phyloP scores from a whole-genome alignment of 495 filamentous ascomycete species.

The Tuber brumale region DNA sequence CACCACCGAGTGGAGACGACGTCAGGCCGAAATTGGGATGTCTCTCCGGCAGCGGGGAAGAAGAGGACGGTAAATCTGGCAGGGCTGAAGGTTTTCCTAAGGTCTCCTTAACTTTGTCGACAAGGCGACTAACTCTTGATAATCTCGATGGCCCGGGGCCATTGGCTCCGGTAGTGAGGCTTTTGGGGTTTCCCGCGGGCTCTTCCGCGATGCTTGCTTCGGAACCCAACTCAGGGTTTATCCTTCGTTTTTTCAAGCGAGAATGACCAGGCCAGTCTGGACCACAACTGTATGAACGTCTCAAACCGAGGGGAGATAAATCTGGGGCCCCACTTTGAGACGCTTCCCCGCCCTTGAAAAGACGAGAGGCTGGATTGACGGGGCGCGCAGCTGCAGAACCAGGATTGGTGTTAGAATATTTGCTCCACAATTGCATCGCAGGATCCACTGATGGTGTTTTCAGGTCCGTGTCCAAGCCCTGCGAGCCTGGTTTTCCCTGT shows the following conservation, averaged over 20 bases:
- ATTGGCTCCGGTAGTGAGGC: slow-evolving; percentile 37
- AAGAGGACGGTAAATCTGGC: slow-evolving; percentile 47
- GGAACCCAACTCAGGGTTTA: slow-evolving; percentile 49
- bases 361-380: slow-evolving; percentile 35
- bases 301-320: slow-evolving; percentile 36
- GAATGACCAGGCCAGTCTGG: slow-evolving; percentile 50
- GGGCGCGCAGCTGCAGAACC: slow-evolving; percentile 17
- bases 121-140: slow-evolving; percentile 55
- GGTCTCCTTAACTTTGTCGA: slow-evolving; percentile 63
- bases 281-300: slow-evolving; percentile 35
- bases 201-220: slow-evolving; percentile 43
- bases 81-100: slow-evolving; percentile 45
- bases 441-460: slow-evolving; percentile 77
- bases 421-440: slow-evolving; percentile 65
- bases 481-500: slow-evolving; percentile 46
- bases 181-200: slow-evolving; percentile 41
- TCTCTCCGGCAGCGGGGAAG: slow-evolving; percentile 51
- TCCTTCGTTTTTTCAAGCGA: slow-evolving; percentile 51
- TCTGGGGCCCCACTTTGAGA: slow-evolving; percentile 10
- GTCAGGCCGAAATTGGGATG: slow-evolving; percentile 44
- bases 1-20: slow-evolving; percentile 48
- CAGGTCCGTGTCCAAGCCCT: slow-evolving; percentile 52
- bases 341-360: slow-evolving; percentile 28
- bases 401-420: slow-evolving; percentile 43
- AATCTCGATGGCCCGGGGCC: slow-evolving; percentile 47